Evolutionary conservation across 129 eudicot genomes (phyloP).

Genomic region (Chrysanthemum makinoi): DNA sequence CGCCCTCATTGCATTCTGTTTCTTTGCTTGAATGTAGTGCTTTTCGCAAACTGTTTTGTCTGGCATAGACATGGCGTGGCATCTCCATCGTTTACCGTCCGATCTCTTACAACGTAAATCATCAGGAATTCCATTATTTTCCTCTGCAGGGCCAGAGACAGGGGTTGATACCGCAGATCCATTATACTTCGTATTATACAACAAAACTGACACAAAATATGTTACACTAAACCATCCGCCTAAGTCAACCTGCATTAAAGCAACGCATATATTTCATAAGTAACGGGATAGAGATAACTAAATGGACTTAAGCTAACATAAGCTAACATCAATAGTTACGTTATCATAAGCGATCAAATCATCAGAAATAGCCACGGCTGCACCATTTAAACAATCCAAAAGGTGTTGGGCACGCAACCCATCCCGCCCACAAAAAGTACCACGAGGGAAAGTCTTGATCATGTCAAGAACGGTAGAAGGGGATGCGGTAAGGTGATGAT

Average conservation of each 20-base stretch:
- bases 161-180: constrained; percentile 60
- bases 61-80: constrained; percentile 99
- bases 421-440: too few species aligned
- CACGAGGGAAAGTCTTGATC: too few species aligned
- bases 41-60: constrained; percentile 97
- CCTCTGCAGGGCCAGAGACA: constrained; percentile 66
- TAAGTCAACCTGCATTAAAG: constrained; percentile 33
- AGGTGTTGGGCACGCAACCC: too few species aligned
- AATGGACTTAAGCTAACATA: too few species aligned
- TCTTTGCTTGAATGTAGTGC: constrained; percentile 94
- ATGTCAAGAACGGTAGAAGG: too few species aligned
- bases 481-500: too few species aligned
- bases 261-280: constrained; percentile 10
- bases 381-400: too few species aligned
- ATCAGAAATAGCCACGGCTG: too few species aligned
- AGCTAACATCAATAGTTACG: too few species aligned
- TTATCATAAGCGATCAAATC: too few species aligned
- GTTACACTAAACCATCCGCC: constrained; percentile 15
- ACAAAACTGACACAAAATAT: constrained; percentile 15
- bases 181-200: constrained; percentile 25
- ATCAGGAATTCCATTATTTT: constrained; percentile 84
- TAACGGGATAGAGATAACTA: not conserved
- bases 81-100: constrained; percentile 99
- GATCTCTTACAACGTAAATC: constrained; percentile 96
- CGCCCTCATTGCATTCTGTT: constrained; percentile 90